A percentile compares a stretch with the other conserved stretches of the same genome.
These are phyloP conservation scores for Avena insularis DNA, from an alignment of 176 grass and related monocot genomes.

Conservation along the genomic window DNA sequence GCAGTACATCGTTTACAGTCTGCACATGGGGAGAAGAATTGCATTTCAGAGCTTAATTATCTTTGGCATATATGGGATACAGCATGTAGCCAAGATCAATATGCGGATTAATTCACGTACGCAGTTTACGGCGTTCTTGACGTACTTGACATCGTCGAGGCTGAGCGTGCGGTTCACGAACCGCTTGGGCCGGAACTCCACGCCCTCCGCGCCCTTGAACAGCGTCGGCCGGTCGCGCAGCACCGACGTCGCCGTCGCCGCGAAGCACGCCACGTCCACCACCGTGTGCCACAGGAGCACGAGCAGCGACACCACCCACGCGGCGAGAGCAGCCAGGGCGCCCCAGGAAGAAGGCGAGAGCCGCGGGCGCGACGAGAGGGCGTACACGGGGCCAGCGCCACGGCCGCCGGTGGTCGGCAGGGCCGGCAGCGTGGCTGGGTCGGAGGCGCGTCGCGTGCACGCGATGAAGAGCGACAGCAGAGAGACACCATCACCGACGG, in stretches of 20 bases:
- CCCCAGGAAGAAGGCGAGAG: background rate
- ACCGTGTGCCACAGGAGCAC: constrained; percentile 66
- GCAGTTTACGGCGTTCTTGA: constrained; percentile 76
- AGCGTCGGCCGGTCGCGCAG: constrained; percentile 55
- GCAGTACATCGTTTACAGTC: constrained; percentile 90
- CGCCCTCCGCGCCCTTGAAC: constrained; percentile 66
- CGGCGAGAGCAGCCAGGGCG: constrained; percentile 22
- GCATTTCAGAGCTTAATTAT: background rate
- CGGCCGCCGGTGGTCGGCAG: constrained; percentile 13
- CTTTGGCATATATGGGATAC: background rate
- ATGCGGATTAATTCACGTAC: constrained; percentile 42
- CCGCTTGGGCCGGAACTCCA: constrained; percentile 59
- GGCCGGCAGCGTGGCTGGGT: constrained; percentile 57
- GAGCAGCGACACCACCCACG: constrained; percentile 41
- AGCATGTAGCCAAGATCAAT: background rate
- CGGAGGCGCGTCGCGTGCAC: constrained; percentile 65
- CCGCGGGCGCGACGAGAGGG: constrained; percentile 20
- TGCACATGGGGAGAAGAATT: constrained; percentile 23
- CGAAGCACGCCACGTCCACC: constrained; percentile 55
- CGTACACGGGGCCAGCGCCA: constrained; percentile 41
- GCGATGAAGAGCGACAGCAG: constrained; percentile 86
- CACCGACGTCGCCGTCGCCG: constrained; percentile 44
- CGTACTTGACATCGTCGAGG: constrained; percentile 75
- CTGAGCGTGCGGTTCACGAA: constrained; percentile 77
- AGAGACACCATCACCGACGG: constrained; percentile 87